Evolutionary conservation across 139 green algal genomes (phyloP), one percentile per base, ranked within the genome.

Genomic region (Chlamydomonas eustigma): DNA sequence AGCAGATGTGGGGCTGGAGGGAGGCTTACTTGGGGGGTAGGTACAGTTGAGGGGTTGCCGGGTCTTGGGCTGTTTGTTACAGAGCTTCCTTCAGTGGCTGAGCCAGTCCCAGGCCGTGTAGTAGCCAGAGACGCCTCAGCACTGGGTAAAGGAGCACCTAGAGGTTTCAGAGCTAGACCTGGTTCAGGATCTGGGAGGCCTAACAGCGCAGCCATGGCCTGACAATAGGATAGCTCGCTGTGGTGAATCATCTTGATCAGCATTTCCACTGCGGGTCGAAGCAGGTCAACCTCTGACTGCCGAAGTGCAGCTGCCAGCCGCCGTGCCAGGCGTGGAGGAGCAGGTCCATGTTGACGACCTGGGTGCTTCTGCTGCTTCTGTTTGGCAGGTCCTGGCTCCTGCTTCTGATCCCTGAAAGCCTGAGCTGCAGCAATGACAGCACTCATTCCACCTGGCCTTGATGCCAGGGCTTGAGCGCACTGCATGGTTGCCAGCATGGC

Each of bases 401-500:
- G 50, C 22, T 18, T 63, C 22, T 18, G 50, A 30, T 18, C 24
- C 22, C 22, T 63, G 50, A 63, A 24, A 37, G 58, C 25, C 25
- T 24, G 8, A 34, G 58, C 25, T 24, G 58, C 25, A 24, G 58
- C 58, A 37, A 70, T 35, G 25, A 28, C 18, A 24, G 58, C 58
- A 22, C 8, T 39, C 58, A 75, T 68, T 58, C 77, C 77, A 24
- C 37, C 52, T 1, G 76, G 50, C 39, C 68, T 73, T 32, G 30
- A 39, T 0, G 31, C 8, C 37, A 82, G 77, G 2, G 58, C 63
- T 34, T 73, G 36, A 32, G 75, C 18, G 69, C 67, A 76, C 68
- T 81, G 52, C 52, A 78, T n/a, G 0, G 38, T 4, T 5, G 39
- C 70, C 4, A 64, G 25, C 38, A 82, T 58, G 24, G 77, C 77